phyloP scores from a whole-genome alignment of 495 filamentous ascomycete genomes.

The Aspergillus nanangensis region DNA sequence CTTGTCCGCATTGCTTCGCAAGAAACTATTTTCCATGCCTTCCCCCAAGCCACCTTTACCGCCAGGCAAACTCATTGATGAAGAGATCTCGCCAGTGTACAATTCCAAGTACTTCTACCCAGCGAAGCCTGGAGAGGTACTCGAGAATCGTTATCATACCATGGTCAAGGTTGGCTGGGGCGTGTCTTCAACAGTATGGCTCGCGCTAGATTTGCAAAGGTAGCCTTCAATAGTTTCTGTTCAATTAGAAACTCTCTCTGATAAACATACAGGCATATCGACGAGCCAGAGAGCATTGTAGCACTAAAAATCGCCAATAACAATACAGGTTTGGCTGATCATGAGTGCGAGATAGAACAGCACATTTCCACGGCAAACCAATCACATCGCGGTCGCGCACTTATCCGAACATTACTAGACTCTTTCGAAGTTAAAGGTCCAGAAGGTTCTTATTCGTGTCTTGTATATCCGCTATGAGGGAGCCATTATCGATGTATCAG shows the following conservation, averaged over 20 bases:
- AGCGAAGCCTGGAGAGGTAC: conserved; percentile 36
- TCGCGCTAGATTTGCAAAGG: conserved; percentile 32
- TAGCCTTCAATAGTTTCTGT: conserved; percentile 18
- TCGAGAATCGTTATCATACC: conserved; percentile 34
- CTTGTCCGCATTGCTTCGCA: conserved; percentile 23
- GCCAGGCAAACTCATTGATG: conserved; percentile 26
- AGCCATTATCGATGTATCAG: conserved; percentile 30
- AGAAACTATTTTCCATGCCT: conserved; percentile 27
- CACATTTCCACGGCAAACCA: conserved; percentile 29
- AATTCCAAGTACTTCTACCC: conserved; percentile 39
- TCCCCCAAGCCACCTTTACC: conserved; percentile 23
- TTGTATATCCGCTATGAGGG: conserved; percentile 38
- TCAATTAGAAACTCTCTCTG: conserved; percentile 8
- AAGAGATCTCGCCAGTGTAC: conserved; percentile 33
- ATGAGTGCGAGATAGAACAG: conserved; percentile 34
- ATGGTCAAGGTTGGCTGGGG: conserved; percentile 42
- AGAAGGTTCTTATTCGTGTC: conserved; percentile 27
- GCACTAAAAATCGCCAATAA: conserved; percentile 37
- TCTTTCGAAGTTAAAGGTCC: conserved; percentile 25
- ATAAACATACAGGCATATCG: conserved; percentile 25
- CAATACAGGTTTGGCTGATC: conserved; percentile 24
- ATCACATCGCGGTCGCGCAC: conserved; percentile 26
- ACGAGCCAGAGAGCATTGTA: conserved; percentile 33
- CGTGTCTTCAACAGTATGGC: conserved; percentile 37
- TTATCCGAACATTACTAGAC: conserved; percentile 22